Conservation (phyloP, 225 moss, liverwort and hornwort genomes). For the Pleurozium schreberi region DNA sequence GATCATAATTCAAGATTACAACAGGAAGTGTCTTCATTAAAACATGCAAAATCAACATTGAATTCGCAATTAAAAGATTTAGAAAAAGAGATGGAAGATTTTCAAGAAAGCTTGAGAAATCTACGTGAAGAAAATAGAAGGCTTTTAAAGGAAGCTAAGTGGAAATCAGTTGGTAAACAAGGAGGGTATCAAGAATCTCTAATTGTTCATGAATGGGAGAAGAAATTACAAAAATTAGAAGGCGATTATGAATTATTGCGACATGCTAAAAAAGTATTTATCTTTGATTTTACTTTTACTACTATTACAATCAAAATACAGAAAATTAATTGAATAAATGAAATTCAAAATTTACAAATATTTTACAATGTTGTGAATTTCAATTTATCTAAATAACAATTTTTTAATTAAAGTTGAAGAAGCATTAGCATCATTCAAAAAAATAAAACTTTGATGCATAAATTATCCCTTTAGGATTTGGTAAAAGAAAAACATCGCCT, state of each 20-base stretch:
- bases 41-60: background rate
- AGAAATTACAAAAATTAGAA: constrained; percentile 32
- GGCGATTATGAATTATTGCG: constrained; percentile 6
- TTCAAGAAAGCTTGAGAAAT: constrained; percentile 7
- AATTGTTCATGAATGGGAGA: constrained; percentile 25
- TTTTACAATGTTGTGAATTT: background rate
- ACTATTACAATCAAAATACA: background rate
- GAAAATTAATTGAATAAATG: no score
- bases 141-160: constrained; percentile 25
- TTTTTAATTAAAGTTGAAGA: fast-evolving
- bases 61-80: background rate
- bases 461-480: background rate
- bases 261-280: constrained; percentile 2
- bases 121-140: constrained; percentile 29
- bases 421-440: no score
- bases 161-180: constrained; percentile 16
- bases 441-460: background rate
- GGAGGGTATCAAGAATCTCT: constrained; percentile 27
- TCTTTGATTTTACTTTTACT: no score
- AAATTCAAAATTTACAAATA: background rate
- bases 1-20: background rate
- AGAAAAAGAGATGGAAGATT: constrained; percentile 5
- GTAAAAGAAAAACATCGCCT: constrained; percentile 9
- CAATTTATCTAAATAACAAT: no score
- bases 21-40: constrained; percentile 2